Percentiles rank a stretch among this genome's conserved stretches.
Conservation (phyloP, 768 basidiomycete species). For the Hygrocybe coccinea region DNA sequence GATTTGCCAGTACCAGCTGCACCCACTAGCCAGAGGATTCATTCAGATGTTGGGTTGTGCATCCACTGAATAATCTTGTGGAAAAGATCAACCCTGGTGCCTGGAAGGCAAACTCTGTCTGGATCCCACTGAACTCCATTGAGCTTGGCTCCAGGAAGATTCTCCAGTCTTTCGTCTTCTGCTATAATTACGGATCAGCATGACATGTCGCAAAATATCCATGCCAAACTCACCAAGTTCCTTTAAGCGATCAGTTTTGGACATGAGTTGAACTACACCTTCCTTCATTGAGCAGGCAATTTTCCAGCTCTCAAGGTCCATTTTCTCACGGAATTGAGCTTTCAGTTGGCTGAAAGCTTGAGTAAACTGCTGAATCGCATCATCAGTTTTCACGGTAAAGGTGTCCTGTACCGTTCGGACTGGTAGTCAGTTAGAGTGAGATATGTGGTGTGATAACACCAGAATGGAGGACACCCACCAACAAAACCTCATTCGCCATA, state of each 20-base stretch:
- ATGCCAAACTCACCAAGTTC: background rate
- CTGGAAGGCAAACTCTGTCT: conserved; percentile 5
- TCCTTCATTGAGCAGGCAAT: background rate
- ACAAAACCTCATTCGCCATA: background rate
- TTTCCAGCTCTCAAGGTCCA: background rate
- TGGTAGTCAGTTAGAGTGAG: background rate
- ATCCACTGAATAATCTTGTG: conserved; percentile 19
- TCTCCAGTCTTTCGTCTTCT: background rate
- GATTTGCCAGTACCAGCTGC: conserved; percentile 7
- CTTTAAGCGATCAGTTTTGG: background rate
- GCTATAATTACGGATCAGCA: background rate
- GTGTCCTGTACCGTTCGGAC: background rate
- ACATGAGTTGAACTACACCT: background rate
- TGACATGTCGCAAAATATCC: background rate
- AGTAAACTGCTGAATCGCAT: background rate
- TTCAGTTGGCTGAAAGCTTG: background rate
- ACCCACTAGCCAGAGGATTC: conserved; percentile 16
- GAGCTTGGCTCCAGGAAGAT: background rate
- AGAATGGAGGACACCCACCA: background rate
- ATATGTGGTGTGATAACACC: background rate
- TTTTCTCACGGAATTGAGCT: background rate
- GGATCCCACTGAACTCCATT: conserved; percentile 9
- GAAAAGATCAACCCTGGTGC: conserved; percentile 9
- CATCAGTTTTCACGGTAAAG: background rate
- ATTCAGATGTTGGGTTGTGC: conserved; percentile 10